Percentiles rank a stretch among this genome's conserved stretches.
phyloP scores from a whole-genome alignment of 331 rosid genomes.

The Pyracantha coccinea region DNA sequence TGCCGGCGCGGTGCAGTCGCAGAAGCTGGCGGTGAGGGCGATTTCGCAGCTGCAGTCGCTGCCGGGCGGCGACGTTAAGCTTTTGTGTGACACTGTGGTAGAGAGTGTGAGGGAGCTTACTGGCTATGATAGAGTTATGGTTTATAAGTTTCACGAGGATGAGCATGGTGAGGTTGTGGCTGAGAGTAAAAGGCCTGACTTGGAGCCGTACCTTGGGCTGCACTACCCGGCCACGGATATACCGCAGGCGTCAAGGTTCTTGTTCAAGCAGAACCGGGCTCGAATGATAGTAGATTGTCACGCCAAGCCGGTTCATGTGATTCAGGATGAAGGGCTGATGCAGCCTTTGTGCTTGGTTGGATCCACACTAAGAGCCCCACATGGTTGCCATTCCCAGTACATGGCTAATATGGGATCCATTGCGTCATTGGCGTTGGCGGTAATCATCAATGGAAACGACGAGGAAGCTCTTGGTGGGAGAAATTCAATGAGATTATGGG shows the following conservation, averaged over 20 bases:
- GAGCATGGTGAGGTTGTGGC: constrained; percentile 97
- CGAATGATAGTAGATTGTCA: constrained; percentile 93
- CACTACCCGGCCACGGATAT: constrained; percentile 95
- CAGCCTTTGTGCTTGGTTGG: constrained; percentile 93
- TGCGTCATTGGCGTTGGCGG: constrained; percentile 84
- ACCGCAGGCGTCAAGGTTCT: constrained; percentile 94
- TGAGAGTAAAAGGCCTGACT: constrained; percentile 72
- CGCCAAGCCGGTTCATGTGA: constrained; percentile 55
- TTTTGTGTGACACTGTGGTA: constrained; percentile 73
- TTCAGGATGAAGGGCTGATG: constrained; percentile 67
- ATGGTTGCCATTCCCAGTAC: constrained; percentile 90
- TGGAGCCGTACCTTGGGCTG: constrained; percentile 90
- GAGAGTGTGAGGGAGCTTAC: constrained; percentile 77
- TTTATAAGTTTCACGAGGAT: constrained; percentile 88
- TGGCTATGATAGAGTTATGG: constrained; percentile 91
- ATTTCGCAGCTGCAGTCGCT: constrained; percentile 78
- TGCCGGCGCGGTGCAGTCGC: constrained; percentile 97
- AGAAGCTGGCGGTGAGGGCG: constrained; percentile 88
- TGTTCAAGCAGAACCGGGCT: constrained; percentile 91
- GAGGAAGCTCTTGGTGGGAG: constrained; percentile 51
- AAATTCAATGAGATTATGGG: constrained; percentile 70
- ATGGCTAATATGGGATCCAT: constrained; percentile 96
- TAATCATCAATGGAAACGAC: constrained; percentile 70
- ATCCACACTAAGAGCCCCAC: constrained; percentile 89
- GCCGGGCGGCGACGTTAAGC: constrained; percentile 74